These are phyloP conservation scores for Pestalotiopsis sp. DNA, from an alignment of 2,329 filamentous ascomycete species.

Conservation along the genomic window DNA sequence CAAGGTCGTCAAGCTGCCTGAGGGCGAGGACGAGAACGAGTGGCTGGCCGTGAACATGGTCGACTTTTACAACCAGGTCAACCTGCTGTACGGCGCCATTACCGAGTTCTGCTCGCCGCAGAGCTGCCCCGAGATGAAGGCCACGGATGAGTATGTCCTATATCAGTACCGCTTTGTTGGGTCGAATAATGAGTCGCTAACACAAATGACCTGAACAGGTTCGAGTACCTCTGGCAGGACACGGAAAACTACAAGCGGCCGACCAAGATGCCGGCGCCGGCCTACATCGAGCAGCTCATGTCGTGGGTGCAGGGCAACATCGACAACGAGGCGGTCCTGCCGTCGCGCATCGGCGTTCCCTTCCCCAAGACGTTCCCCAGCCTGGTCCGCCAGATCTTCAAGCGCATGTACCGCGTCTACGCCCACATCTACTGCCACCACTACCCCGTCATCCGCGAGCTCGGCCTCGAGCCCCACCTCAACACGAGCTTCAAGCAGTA, in stretches of 20 bases:
- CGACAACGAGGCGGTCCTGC: slow-evolving; percentile 92
- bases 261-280: slow-evolving; percentile 96
- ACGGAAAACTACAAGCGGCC: slow-evolving; percentile 90
- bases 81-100: slow-evolving; percentile 96
- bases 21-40: slow-evolving; percentile 96
- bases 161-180: not conserved
- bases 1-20: slow-evolving; percentile 94
- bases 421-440: slow-evolving; percentile 99
- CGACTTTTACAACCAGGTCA: slow-evolving; percentile 99
- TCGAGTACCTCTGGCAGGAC: slow-evolving; percentile 99
- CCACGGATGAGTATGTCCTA: slow-evolving; percentile 84
- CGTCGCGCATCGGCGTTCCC: slow-evolving; percentile 90
- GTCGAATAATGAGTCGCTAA: not conserved
- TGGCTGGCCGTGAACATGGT: slow-evolving; percentile 99
- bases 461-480: slow-evolving; percentile 93
- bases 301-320: slow-evolving; percentile 93
- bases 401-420: slow-evolving; percentile 97
- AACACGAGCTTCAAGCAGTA: slow-evolving; percentile 99
- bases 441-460: slow-evolving; percentile 92
- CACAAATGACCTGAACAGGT: slow-evolving; percentile 50
- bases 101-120: slow-evolving; percentile 98
- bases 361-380: slow-evolving; percentile 91
- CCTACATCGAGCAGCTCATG: slow-evolving; percentile 98
- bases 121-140: slow-evolving; percentile 98
- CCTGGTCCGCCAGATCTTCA: slow-evolving; percentile 94